Base-by-base conservation (phyloP, 1,284 basidiomycete genomes). In the Cryptococcus sp. region DNA sequence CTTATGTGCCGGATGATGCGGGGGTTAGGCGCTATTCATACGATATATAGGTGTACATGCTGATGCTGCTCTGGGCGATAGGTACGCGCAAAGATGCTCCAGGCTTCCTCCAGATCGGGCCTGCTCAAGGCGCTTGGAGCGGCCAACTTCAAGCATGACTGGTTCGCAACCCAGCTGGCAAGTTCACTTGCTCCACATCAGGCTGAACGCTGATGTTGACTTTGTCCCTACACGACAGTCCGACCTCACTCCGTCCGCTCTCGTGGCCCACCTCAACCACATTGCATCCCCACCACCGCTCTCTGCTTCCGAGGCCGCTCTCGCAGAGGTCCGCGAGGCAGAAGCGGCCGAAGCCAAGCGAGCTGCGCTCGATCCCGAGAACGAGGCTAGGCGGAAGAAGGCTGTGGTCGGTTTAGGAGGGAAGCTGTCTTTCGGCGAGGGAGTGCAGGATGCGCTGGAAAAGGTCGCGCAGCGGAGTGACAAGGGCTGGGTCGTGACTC, bases 81-180 rank as follows among this genome's bases (percentile, higher is more conserved):
- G 71, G 74, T 78, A 13, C 68, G 78, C 46, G 71, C 73, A 20
- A 79, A 95, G 89, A 95, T 94, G 92, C 81, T 95, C 27, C 93
- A 94, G 75, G 92, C 92, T n/a, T 88, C 91, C 1, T 87, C 88
- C 0, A 85, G 91, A 52, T 82, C 83, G 25, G 84, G 87, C 7
- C 82, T 94, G 20, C 82, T 87, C 48, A 91, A 87, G 75, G 81
- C 85, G 5, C 83, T 94, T 1, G 91, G 91, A 47, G 88, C 90
- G 4, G 81, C 85, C 47, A 80, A 86, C 57, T 91, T 93, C 76
- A 84, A 86, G 15, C 88, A 91, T 71, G 84, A 85, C 54, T 81
- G 94, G 59, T 93, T 91, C 73, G 91, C 91, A 0, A 93, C 90
- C 0, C 84, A 85, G 54, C 88, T 87, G 70, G 82, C 82, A 25